Evolutionary conservation across 257 asterid genomes (phyloP), one percentile per base, ranked within the genome.

Genomic region (Fraxinus pennsylvanica): DNA sequence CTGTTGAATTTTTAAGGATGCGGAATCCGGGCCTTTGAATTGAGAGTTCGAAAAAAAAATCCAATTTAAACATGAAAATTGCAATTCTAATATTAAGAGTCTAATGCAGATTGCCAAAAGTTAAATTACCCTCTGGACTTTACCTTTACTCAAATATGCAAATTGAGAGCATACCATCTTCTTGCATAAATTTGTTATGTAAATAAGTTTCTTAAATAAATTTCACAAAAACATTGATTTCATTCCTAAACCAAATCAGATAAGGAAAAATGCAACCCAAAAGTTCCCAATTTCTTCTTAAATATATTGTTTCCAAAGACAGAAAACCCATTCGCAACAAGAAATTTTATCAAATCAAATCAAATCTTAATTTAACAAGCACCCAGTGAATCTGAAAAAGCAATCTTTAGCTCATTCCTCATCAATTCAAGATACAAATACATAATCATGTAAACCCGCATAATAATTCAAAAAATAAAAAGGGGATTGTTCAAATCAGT

Each of bases 391-490:
- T 77, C 77, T 73, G 81, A 87, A 84, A 87, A 75, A 72, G 47
- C 81, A 75, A 81, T 82, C 81, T 83, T 84, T 68, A 83, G 81
- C 83, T 70, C 69, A 76, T 41, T 71, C 38, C 73, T 68, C 41
- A 73, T 76, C 77, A 79, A 67, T 17, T 27, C 74, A 72, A 71
- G 73, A 52, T 47, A 68, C 67, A 54, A 54, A 71, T 61, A 25
- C 74, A 43, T 47, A 4, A 71, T 71, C 76, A 71, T 79, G 74
- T 74, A 72, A 76, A 68, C 41, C 1, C 73, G 43, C 15, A 80
- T 32, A 27, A 32, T 9, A 14, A 63, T 63, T 25, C 69, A 27
- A 25, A 35, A 63, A 63, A 12, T 27, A 63, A 63, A 63, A 10
- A n/a, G 33, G 69, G 15, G 17, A 63, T 25, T 59, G 7, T 21